Evolutionary conservation across 2,329 filamentous ascomycete species (phyloP), one percentile per base, ranked within the genome.

Genomic region (Aulographum hederae): DNA sequence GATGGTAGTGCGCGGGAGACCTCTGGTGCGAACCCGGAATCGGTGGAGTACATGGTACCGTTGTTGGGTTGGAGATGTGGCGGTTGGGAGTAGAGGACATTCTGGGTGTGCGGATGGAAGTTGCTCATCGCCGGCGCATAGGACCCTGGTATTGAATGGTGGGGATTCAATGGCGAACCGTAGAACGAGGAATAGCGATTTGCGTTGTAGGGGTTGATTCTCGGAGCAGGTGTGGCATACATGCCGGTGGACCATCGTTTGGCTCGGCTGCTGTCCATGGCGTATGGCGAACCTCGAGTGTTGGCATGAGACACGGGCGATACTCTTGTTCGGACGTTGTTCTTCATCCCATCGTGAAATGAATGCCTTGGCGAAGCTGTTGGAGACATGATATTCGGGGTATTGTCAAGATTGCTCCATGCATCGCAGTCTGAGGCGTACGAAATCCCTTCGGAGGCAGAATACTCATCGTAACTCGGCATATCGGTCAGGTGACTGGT

Each of bases 201-300:
- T 39, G 21, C 21, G 16, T 28, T 28, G 10, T 6, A 10, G 16
- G 8, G 8, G 16, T 28, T 28, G 27, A 8, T 8, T 14, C 15
- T 8, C 11, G 27, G 11, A 70, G 63, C 17, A 65, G 62, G 19
- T 72, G 61, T 34, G 67, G 58, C 43, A 56, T 75, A 80, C 3
- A 74, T 79, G 11, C 76, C 77, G 3, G 78, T 82, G 14, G 78
- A 82, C 77, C 78, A 84, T 41, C 78, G 64, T 60, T 82, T 81
- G 47, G 64, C 71, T 38, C 74, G 67, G 28, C 61, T 62, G 32
- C 63, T 66, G 28, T 81, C 76, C 31, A 80, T 62, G 31, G 59
- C 73, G 53, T 82, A 82, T 1, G 78, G 78, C 13, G 71, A 73
- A 26, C 75, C 69, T 38, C 77, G 68, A 46, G 75, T 62, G 33